Percentiles rank a stretch among this genome's conserved stretches.
These are phyloP conservation scores for Stagonosporopsis cucurbitacearum DNA, from an alignment of 2,329 filamentous ascomycete species.

Conservation along the genomic window DNA sequence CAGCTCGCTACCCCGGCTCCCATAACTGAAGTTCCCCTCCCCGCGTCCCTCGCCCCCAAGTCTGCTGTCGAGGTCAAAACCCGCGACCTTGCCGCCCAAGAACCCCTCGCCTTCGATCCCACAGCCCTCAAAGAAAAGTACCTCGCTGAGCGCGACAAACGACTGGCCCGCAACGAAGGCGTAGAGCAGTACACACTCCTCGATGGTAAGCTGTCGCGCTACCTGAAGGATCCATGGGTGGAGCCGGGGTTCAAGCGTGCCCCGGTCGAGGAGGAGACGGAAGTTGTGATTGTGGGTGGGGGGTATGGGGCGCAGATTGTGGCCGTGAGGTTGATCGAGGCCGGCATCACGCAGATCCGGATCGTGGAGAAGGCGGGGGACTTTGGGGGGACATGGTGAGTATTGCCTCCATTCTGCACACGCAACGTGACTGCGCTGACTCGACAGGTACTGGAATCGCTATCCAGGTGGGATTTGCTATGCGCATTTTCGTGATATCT, in stretches of 20 bases:
- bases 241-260: constrained; percentile 34
- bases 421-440: constrained; percentile 1
- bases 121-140: constrained; percentile 37
- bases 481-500: background rate
- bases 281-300: constrained; percentile 51
- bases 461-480: constrained; percentile 23
- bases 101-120: constrained; percentile 35
- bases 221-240: constrained; percentile 40
- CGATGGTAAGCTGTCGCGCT: constrained; percentile 34
- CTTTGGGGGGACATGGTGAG: constrained; percentile 56
- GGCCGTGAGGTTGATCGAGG: constrained; percentile 50
- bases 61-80: constrained; percentile 24
- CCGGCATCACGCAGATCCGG: constrained; percentile 49
- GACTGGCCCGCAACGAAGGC: constrained; percentile 33
- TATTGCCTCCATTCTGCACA: no score
- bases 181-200: constrained; percentile 38
- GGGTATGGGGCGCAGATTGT: constrained; percentile 55
- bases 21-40: constrained; percentile 26
- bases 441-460: constrained; percentile 52
- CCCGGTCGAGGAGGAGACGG: constrained; percentile 36
- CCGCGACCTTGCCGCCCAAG: constrained; percentile 20
- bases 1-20: constrained; percentile 21
- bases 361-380: constrained; percentile 56
- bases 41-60: constrained; percentile 24
- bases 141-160: constrained; percentile 37